Evolutionary conservation across 768 basidiomycete species (phyloP).

Genomic region (Russula ochroleuca): DNA sequence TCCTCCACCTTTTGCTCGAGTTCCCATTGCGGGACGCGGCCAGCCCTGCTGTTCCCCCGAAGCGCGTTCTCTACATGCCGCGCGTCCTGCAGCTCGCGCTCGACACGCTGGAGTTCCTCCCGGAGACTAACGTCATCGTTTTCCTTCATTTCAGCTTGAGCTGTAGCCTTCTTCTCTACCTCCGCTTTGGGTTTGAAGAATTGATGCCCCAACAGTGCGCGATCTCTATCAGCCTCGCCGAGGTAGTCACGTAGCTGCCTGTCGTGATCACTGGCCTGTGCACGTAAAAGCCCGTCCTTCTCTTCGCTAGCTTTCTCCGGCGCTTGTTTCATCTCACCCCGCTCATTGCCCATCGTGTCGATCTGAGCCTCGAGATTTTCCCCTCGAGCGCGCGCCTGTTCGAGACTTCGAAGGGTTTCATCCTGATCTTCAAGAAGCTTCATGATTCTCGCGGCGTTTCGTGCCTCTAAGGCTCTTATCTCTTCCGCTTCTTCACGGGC

Average conservation of each 20-base stretch:
- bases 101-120: conserved; percentile 68
- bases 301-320: conserved; percentile 65
- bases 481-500: conserved; percentile 61
- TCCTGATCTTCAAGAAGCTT: conserved; percentile 72
- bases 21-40: conserved; percentile 60
- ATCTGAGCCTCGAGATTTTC: conserved; percentile 77
- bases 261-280: conserved; percentile 67
- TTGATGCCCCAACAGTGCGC: conserved; percentile 87
- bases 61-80: conserved; percentile 63
- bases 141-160: conserved; percentile 58
- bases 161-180: conserved; percentile 58
- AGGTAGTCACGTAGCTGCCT: conserved; percentile 77
- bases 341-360: conserved; percentile 64
- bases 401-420: conserved; percentile 59
- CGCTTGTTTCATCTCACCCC: conserved; percentile 63
- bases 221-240: conserved; percentile 89
- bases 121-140: conserved; percentile 65
- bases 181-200: conserved; percentile 66
- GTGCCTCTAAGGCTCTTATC: conserved; percentile 60
- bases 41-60: conserved; percentile 68
- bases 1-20: conserved; percentile 65
- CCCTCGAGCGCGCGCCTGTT: conserved; percentile 68
- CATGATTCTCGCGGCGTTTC: conserved; percentile 59
- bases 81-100: conserved; percentile 65
- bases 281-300: conserved; percentile 70